Base-by-base conservation (phyloP, 306 rosid species). In the Cucumis melo region DNA sequence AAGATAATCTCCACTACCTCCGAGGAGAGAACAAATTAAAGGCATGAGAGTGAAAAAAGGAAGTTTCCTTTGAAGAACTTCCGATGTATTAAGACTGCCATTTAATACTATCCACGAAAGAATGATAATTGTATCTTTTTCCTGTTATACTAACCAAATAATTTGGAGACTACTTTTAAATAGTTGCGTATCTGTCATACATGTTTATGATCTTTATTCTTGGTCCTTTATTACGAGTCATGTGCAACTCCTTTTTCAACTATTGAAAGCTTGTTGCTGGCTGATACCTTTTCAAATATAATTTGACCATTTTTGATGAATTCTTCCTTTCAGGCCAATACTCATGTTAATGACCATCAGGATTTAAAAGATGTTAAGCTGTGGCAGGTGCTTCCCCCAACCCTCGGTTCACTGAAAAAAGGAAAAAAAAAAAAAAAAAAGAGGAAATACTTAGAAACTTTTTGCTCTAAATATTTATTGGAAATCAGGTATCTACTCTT, bases 281-380 rank as follows among this genome's bases (percentile, higher is more conserved):
- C 8, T 44, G 56, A 46, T n/a, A 42, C n/a, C 13, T 2, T 23
- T 44, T 5, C 29, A 66, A 10, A 44, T 13, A 42, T 10, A 44
- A 3, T 44, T 46, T 68, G n/a, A 68, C 75, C 75, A 44, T 68
- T 44, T 44, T 70, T 44, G 57, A 20, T 70, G 56, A 21, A 46
- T 2, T 70, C 20, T 46, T 23, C 15, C 39, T 60, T 81, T 32
- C 79, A 94, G 98, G 98, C 97, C 72, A 94, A 94, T 80, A 94
- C 98, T 2, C 97, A 94, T 76, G 92, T 94, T 55, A 90, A 94
- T 10, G 96, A 89, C 70, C 89, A 86, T 66, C 97, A 90, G 29
- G 98, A 91, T 77, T 85, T 89, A 72, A 94, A 89, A 82, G 98
- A 93, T 79, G 98, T 94, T 76, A 94, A 91, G 86, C 93, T 94